These are phyloP conservation scores for Candida ficus DNA, from an alignment of 805 yeast species.

Conservation along the genomic window DNA sequence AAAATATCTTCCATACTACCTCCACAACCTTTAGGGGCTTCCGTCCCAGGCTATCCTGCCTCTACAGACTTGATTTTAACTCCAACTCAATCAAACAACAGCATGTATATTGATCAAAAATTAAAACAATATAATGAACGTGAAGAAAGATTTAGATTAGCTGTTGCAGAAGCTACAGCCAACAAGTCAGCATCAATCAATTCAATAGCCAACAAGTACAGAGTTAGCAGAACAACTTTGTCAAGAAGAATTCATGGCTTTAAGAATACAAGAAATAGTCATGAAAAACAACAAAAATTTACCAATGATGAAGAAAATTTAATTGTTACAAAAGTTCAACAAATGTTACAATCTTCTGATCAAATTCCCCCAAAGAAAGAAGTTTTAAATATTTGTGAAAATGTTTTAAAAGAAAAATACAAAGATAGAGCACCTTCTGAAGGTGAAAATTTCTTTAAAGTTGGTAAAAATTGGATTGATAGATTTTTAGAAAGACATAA, in stretches of 20 bases:
- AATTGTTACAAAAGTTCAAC: slow-evolving; percentile 18
- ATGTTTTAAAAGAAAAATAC: slow-evolving; percentile 20
- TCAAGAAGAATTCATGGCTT: slow-evolving; percentile 26
- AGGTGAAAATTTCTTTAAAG: slow-evolving; percentile 19
- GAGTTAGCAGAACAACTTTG: slow-evolving; percentile 23
- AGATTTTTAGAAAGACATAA: slow-evolving; percentile 26
- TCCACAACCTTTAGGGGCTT: slow-evolving; percentile 3
- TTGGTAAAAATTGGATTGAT: slow-evolving; percentile 28
- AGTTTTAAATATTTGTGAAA: slow-evolving; percentile 21
- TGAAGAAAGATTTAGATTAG: slow-evolving; percentile 24
- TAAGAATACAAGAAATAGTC: slow-evolving; percentile 25
- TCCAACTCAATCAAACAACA: background rate
- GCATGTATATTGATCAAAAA: slow-evolving; percentile 23
- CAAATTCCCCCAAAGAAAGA: slow-evolving; percentile 24
- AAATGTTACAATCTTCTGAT: slow-evolving; percentile 17
- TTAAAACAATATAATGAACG: slow-evolving; percentile 27
- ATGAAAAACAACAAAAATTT: slow-evolving; percentile 27
- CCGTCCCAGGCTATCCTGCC: background rate
- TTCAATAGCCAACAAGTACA: slow-evolving; percentile 26
- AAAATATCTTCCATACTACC: slow-evolving; percentile 1
- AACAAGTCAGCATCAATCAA: slow-evolving; percentile 24
- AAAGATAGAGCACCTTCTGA: slow-evolving; percentile 11
- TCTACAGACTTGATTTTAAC: background rate
- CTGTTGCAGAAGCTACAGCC: slow-evolving; percentile 24
- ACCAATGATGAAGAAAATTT: slow-evolving; percentile 24